Conservation (phyloP, 352 stramenopile species). For the Phytophthora megakarya region DNA sequence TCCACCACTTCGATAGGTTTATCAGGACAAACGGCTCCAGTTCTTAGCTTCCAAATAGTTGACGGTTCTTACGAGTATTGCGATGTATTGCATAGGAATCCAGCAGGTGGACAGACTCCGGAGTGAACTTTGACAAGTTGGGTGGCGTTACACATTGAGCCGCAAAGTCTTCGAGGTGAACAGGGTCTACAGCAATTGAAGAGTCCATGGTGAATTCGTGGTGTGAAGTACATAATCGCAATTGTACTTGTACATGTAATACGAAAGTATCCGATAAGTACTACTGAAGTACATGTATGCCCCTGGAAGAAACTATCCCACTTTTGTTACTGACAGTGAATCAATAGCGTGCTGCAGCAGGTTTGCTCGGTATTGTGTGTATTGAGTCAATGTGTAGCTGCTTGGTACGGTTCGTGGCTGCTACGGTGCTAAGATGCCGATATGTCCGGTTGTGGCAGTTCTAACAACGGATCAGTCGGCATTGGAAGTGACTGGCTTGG, state of each 20-base stretch:
- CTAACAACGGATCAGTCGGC: constrained; percentile 3
- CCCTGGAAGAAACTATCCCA: too few species aligned
- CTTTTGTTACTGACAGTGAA: too few species aligned
- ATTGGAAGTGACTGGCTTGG: constrained; percentile 13
- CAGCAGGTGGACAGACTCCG: constrained; percentile 34
- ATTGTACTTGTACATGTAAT: too few species aligned
- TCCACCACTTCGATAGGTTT: constrained; percentile 61
- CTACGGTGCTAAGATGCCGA: constrained; percentile 14
- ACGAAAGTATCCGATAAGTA: too few species aligned
- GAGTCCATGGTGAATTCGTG: background rate
- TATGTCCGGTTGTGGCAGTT: background rate
- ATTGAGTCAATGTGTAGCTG: constrained; percentile 7
- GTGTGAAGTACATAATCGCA: constrained; percentile 26
- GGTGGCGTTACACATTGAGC: constrained; percentile 39
- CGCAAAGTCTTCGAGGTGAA: constrained; percentile 39
- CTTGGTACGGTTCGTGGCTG: constrained; percentile 5
- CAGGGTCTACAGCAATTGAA: constrained; percentile 11
- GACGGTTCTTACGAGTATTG: constrained; percentile 36
- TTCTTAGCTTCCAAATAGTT: too few species aligned
- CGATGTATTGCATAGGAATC: constrained; percentile 39
- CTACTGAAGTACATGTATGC: too few species aligned
- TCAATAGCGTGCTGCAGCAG: too few species aligned
- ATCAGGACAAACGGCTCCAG: background rate
- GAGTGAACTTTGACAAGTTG: constrained; percentile 34
- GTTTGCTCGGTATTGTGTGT: background rate